phyloP scores from a whole-genome alignment of 495 filamentous ascomycete genomes.

The Hyphodiscus hymeniophilus region DNA sequence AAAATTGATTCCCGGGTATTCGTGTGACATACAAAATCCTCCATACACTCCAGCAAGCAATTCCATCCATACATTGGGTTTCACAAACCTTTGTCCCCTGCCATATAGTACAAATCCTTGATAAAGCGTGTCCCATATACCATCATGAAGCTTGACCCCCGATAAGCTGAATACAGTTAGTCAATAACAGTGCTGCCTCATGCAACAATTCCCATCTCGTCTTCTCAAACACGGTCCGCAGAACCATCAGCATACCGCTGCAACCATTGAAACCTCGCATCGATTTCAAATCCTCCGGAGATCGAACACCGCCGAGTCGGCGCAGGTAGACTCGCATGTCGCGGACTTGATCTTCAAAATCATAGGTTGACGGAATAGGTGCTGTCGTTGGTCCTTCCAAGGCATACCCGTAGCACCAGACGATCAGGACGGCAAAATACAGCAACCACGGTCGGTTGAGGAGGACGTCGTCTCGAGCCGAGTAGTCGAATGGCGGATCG shows the following conservation, averaged over 20 bases:
- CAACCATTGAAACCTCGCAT: slow-evolving; percentile 76
- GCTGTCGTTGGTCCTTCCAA: slow-evolving; percentile 67
- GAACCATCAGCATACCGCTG: slow-evolving; percentile 71
- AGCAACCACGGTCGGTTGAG: slow-evolving; percentile 96
- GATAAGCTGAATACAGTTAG: slow-evolving; percentile 59
- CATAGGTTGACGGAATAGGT: slow-evolving; percentile 41
- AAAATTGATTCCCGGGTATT: not conserved
- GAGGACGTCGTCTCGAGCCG: slow-evolving; percentile 80
- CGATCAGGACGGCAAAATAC: slow-evolving; percentile 84
- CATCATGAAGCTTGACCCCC: not conserved
- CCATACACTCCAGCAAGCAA: not conserved
- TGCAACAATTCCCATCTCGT: slow-evolving; percentile 87
- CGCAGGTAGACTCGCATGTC: slow-evolving; percentile 77
- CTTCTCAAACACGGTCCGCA: slow-evolving; percentile 71
- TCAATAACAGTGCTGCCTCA: slow-evolving; percentile 73
- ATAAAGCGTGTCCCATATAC: not conserved
- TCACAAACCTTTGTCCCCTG: not conserved
- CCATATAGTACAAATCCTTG: not conserved
- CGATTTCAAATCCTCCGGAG: slow-evolving; percentile 71
- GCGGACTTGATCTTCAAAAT: slow-evolving; percentile 54
- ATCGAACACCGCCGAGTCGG: slow-evolving; percentile 63
- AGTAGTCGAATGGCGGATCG: slow-evolving; percentile 43
- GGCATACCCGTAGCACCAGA: slow-evolving; percentile 94
- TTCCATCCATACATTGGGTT: not conserved
- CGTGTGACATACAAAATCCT: not conserved